Percentiles rank a stretch among this genome's conserved stretches.
phyloP scores from a whole-genome alignment of 2,329 filamentous ascomycete genomes.

The Trichoderma arundinaceum region DNA sequence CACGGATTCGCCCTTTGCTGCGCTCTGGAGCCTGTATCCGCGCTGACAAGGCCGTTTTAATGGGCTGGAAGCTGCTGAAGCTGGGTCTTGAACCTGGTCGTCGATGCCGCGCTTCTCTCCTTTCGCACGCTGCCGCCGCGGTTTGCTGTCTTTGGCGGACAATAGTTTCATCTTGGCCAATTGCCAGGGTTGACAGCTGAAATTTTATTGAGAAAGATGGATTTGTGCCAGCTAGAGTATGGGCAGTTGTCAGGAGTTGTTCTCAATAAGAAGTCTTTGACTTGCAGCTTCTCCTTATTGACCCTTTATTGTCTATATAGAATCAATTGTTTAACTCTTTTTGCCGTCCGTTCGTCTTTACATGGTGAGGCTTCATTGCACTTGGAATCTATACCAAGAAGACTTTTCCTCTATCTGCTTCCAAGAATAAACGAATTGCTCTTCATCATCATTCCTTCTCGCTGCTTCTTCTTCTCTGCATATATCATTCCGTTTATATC shows the following conservation, averaged over 20 bases:
- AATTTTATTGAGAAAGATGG: background rate
- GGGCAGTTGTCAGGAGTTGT: background rate
- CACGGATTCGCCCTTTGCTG: background rate
- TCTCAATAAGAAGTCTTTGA: background rate
- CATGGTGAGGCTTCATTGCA: background rate
- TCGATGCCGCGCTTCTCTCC: background rate
- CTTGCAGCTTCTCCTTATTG: background rate
- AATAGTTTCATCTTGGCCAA: slow-evolving; percentile 19
- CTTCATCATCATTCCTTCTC: background rate
- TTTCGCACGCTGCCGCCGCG: slow-evolving; percentile 2
- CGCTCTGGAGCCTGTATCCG: background rate
- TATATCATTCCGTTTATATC: background rate
- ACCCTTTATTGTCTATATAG: slow-evolving; percentile 17
- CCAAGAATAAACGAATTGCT: background rate
- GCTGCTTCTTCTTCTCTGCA: background rate
- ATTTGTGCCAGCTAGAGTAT: background rate
- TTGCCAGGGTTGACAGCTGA: background rate
- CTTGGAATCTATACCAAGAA: background rate
- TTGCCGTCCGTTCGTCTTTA: background rate
- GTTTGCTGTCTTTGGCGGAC: slow-evolving; percentile 17
- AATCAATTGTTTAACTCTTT: slow-evolving; percentile 8
- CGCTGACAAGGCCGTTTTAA: background rate
- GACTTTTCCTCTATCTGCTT: background rate
- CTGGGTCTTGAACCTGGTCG: slow-evolving; percentile 12
- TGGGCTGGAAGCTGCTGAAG: background rate